Evolutionary conservation across 176 grass and related monocot species (phyloP).

Genomic region (Puya raimondii): DNA sequence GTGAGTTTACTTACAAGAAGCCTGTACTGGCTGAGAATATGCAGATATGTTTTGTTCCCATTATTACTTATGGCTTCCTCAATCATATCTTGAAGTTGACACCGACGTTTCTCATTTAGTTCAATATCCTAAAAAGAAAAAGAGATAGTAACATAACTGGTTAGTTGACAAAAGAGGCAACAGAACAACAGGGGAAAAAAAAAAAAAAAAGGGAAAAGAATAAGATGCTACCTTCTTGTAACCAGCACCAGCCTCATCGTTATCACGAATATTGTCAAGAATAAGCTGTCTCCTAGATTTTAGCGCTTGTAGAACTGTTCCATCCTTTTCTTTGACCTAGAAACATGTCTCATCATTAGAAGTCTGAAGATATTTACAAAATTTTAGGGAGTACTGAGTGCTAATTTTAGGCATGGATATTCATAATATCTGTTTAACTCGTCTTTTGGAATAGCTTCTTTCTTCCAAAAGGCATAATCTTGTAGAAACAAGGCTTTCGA

Average conservation of each 20-base stretch:
- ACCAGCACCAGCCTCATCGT: conserved; percentile 91
- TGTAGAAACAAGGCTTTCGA: no score
- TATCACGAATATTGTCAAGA: conserved; percentile 95
- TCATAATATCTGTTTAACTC: no score
- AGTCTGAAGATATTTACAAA: neutral
- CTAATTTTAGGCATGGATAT: no score
- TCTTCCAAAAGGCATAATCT: no score
- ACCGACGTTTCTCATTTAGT: conserved; percentile 63
- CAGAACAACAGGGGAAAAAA: neutral
- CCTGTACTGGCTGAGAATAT: conserved; percentile 96
- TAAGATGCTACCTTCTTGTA: conserved; percentile 68
- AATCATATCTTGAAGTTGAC: conserved; percentile 88
- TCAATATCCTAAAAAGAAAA: conserved; percentile 60
- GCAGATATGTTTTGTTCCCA: conserved; percentile 84
- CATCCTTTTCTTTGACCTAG: conserved; percentile 52
- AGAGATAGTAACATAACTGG: conserved; percentile 2
- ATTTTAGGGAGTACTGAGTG: no score
- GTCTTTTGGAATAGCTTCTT: no score
- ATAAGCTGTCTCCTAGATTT: conserved; percentile 94
- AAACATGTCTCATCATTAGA: conserved; percentile 14
- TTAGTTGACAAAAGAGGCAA: neutral
- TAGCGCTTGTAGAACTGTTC: conserved; percentile 47
- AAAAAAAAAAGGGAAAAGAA: conserved; percentile 15
- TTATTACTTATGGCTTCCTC: conserved; percentile 94
- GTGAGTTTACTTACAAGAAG: conserved; percentile 73